These are phyloP conservation scores for Plectosphaerella sp. DNA, from an alignment of 2,329 filamentous ascomycete genomes.

Conservation along the genomic window DNA sequence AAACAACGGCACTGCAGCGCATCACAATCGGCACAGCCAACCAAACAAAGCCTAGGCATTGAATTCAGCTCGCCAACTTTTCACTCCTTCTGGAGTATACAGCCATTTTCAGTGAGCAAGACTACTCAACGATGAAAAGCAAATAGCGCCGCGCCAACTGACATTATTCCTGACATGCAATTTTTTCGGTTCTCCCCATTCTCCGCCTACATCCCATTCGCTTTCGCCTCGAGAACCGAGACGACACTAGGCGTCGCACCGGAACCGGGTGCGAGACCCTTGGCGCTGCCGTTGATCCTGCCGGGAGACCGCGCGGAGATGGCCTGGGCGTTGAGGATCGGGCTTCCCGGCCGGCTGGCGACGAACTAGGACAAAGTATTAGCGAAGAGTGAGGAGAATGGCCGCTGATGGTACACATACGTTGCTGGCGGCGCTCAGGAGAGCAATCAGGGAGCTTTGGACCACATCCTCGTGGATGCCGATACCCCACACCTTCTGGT, in stretches of 20 bases:
- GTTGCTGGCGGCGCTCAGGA: slow-evolving; percentile 80
- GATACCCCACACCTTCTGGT: slow-evolving; percentile 80
- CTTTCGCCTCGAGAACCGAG: slow-evolving; percentile 32
- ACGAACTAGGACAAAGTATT: slow-evolving; percentile 55
- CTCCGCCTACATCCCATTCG: slow-evolving; percentile 23
- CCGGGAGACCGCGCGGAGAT: neutral
- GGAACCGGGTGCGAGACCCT: slow-evolving; percentile 15
- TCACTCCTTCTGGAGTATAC: too few species aligned
- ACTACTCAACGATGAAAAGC: too few species aligned
- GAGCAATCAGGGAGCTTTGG: slow-evolving; percentile 80
- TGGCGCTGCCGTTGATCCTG: slow-evolving; percentile 11
- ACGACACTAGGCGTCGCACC: slow-evolving; percentile 23
- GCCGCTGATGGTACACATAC: slow-evolving; percentile 50
- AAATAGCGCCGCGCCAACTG: too few species aligned
- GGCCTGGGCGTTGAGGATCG: slow-evolving; percentile 53
- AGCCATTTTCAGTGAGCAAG: too few species aligned
- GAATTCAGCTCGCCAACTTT: too few species aligned
- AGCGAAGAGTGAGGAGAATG: slow-evolving; percentile 8
- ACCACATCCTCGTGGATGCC: slow-evolving; percentile 91
- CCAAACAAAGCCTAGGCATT: too few species aligned
- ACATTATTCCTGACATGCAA: too few species aligned
- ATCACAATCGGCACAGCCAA: too few species aligned
- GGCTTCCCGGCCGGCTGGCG: slow-evolving; percentile 64
- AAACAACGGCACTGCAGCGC: too few species aligned
- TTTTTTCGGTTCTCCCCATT: neutral